A percentile compares a stretch with the other conserved stretches of the same genome.
phyloP scores from a whole-genome alignment of 768 basidiomycete species.

The Sistotremastrum suecicum region DNA sequence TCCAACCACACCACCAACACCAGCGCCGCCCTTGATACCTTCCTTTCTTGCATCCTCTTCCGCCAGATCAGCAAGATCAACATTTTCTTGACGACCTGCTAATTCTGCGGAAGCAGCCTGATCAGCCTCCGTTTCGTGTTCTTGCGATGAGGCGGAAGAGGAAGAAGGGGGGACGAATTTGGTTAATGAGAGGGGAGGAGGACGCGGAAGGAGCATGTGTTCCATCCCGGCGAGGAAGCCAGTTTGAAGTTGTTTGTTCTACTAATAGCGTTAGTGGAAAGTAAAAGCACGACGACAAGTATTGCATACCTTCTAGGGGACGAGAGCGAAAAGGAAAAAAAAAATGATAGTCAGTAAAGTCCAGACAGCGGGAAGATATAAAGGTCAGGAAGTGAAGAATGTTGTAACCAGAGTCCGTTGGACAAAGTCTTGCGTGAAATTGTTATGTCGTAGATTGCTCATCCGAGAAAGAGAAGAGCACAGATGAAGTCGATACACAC shows the following conservation, averaged over 20 bases:
- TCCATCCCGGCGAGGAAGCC: conserved; percentile 81
- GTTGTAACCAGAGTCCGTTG: conserved; percentile 36
- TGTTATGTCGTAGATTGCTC: conserved; percentile 12
- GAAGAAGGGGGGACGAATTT: too few species aligned
- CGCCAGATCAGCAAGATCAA: too few species aligned
- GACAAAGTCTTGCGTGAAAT: conserved; percentile 30
- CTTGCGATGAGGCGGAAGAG: too few species aligned
- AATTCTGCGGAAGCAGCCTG: too few species aligned
- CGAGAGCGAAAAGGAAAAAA: conserved; percentile 5
- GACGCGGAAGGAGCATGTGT: conserved; percentile 26
- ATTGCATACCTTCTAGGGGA: not conserved
- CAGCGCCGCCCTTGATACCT: too few species aligned
- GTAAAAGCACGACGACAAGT: conserved; percentile 1
- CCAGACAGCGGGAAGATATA: not conserved
- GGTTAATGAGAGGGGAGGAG: too few species aligned
- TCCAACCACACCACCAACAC: too few species aligned
- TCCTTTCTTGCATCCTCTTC: too few species aligned
- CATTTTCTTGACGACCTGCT: too few species aligned
- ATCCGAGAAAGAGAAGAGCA: conserved; percentile 1
- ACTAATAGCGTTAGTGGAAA: conserved; percentile 2
- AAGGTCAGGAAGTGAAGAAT: conserved; percentile 47
- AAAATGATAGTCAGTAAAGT: conserved; percentile 23
- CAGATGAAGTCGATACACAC: conserved; percentile 8
- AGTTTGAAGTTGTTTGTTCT: conserved; percentile 60
- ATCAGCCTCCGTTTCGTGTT: too few species aligned